Conservation (phyloP, 345 rosid genomes). For the Rhodamnia rubescens region DNA sequence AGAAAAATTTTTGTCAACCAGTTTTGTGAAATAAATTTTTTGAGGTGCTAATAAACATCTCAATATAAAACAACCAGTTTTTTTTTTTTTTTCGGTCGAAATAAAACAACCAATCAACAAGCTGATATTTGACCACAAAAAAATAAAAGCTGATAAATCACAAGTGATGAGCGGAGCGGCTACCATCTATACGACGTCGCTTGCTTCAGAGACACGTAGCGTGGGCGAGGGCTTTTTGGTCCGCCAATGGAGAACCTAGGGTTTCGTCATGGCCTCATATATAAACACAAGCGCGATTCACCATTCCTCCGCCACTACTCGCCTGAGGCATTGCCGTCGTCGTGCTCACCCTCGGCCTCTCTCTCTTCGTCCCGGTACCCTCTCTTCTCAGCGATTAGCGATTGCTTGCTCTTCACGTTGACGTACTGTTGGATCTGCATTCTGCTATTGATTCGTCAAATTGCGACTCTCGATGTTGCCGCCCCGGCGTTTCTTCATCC, state of each 20-base stretch:
- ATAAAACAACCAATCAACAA: too few species aligned
- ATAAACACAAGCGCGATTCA: neutral
- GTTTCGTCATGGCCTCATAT: neutral
- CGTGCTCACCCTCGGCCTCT: neutral
- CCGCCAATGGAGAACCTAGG: neutral
- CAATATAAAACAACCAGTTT: too few species aligned
- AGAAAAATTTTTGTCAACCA: too few species aligned
- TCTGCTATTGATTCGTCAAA: neutral
- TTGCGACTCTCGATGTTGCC: neutral
- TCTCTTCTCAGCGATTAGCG: neutral
- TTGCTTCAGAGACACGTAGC: too few species aligned
- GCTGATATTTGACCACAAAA: too few species aligned
- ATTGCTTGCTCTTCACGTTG: neutral
- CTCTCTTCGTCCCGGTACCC: neutral
- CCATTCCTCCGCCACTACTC: neutral
- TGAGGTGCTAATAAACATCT: too few species aligned
- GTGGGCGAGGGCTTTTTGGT: neutral
- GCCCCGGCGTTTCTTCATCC: neutral
- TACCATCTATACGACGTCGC: too few species aligned
- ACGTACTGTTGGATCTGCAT: neutral
- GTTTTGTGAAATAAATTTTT: too few species aligned
- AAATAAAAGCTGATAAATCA: too few species aligned
- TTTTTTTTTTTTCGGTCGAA: too few species aligned
- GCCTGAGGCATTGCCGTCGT: neutral
- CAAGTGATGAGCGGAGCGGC: too few species aligned